Conservation (phyloP, 2,329 filamentous ascomycete genomes). For the Taxawa tesnikishii region DNA sequence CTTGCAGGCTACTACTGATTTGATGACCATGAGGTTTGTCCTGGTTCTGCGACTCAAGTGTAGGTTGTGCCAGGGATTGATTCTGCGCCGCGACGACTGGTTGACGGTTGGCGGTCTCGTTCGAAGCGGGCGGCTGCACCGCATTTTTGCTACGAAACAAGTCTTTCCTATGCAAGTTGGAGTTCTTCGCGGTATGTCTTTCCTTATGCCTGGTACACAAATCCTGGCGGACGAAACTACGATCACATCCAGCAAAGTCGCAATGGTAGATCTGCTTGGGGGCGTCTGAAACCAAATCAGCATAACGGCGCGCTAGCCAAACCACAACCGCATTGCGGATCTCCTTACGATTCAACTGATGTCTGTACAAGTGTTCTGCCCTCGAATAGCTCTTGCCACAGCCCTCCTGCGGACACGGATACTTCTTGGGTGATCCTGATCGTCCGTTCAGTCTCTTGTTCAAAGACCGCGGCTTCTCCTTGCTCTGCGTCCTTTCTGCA, state of each 20-base stretch:
- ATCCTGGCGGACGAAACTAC: constrained; percentile 87
- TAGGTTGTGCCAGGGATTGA: too few species aligned
- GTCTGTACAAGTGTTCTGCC: constrained; percentile 91
- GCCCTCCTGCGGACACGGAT: constrained; percentile 61
- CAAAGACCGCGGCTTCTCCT: constrained; percentile 20
- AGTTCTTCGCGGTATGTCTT: constrained; percentile 49
- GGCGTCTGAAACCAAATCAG: constrained; percentile 45
- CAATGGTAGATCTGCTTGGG: constrained; percentile 93
- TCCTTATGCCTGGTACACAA: constrained; percentile 59
- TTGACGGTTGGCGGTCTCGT: too few species aligned
- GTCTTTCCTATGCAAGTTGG: constrained; percentile 63
- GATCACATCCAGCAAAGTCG: constrained; percentile 80
- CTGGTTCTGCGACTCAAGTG: too few species aligned
- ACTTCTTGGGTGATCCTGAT: constrained; percentile 59
- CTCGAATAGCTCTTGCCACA: constrained; percentile 95
- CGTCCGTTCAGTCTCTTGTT: constrained; percentile 16
- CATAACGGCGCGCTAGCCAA: background rate
- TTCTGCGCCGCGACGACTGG: too few species aligned
- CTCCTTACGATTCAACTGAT: constrained; percentile 81
- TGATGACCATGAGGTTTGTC: too few species aligned
- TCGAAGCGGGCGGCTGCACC: too few species aligned
- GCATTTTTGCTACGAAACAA: too few species aligned
- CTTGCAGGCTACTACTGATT: too few species aligned
- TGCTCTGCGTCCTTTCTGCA: too few species aligned
- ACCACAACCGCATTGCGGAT: background rate